Conservation (phyloP, 1,139 yeast genomes). For the Kazachstania sp. region DNA sequence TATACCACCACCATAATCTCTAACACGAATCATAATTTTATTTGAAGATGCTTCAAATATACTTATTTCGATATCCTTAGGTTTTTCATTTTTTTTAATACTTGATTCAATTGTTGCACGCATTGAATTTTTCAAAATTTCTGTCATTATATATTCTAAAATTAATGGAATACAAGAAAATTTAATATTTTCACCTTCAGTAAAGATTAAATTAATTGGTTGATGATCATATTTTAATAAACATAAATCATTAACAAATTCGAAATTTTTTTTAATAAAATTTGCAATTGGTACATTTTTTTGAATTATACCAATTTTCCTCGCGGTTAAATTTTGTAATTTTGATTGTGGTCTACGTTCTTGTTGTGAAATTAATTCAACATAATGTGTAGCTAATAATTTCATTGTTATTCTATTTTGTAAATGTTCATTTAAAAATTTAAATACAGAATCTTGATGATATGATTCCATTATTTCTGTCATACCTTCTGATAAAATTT, state of each 20-base stretch:
- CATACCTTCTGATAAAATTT: constrained; percentile 73
- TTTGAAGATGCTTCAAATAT: constrained; percentile 41
- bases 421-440: constrained; percentile 67
- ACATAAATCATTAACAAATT: constrained; percentile 73
- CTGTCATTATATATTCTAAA: constrained; percentile 77
- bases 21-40: constrained; percentile 53
- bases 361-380: constrained; percentile 38
- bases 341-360: constrained; percentile 13
- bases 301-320: constrained; percentile 59
- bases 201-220: constrained; percentile 35
- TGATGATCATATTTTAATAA: constrained; percentile 66
- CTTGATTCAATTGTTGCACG: constrained; percentile 72
- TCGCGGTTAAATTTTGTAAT: constrained; percentile 27
- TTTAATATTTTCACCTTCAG: constrained; percentile 40
- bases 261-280: constrained; percentile 54
- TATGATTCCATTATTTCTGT: constrained; percentile 57
- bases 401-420: constrained; percentile 80
- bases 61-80: constrained; percentile 44
- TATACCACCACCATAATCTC: constrained; percentile 89
- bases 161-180: constrained; percentile 83
- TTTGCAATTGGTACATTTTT: constrained; percentile 54
- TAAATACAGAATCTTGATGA: constrained; percentile 43
- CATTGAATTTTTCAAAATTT: constrained; percentile 77
- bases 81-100: constrained; percentile 40
- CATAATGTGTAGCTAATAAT: constrained; percentile 75